Conservation (phyloP, 192 early-diverging fungal genomes). For the Globomyces pollinis-pini region DNA sequence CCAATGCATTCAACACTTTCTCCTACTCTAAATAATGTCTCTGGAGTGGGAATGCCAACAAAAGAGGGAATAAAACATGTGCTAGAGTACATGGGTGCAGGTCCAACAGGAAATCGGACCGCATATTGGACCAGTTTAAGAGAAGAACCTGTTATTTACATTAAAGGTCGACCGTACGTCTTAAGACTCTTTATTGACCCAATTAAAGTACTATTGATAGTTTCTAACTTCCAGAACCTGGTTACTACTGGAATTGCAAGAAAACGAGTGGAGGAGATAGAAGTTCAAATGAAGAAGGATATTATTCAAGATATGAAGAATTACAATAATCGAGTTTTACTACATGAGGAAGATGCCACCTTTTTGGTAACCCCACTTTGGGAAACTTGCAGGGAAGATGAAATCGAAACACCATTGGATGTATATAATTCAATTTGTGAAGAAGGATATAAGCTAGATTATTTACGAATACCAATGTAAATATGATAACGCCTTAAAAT, state of each 20-base stretch:
- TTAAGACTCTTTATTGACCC: constrained; percentile 53
- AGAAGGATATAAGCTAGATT: constrained; percentile 50
- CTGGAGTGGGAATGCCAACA: constrained; percentile 57
- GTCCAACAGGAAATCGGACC: constrained; percentile 31
- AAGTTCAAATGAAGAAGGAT: constrained; percentile 52
- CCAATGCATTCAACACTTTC: not conserved
- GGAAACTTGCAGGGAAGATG: constrained; percentile 45
- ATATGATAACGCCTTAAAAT: no score
- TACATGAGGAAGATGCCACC: constrained; percentile 49
- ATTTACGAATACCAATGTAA: constrained; percentile 54
- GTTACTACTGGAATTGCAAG: constrained; percentile 56
- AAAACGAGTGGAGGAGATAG: constrained; percentile 59
- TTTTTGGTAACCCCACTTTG: constrained; percentile 48
- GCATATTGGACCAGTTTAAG: constrained; percentile 56
- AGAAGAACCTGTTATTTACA: constrained; percentile 60
- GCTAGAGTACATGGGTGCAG: constrained; percentile 37
- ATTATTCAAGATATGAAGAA: constrained; percentile 36
- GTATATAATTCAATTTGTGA: constrained; percentile 44
- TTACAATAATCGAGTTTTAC: constrained; percentile 43
- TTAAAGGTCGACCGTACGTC: constrained; percentile 52
- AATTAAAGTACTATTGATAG: constrained; percentile 26
- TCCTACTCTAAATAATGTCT: constrained; percentile 14
- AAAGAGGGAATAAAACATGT: constrained; percentile 48
- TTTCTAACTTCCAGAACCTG: constrained; percentile 41
- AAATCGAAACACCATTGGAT: constrained; percentile 50